These are phyloP conservation scores for Polyporus tsugae DNA, from an alignment of 1,284 basidiomycete genomes.

Conservation along the genomic window DNA sequence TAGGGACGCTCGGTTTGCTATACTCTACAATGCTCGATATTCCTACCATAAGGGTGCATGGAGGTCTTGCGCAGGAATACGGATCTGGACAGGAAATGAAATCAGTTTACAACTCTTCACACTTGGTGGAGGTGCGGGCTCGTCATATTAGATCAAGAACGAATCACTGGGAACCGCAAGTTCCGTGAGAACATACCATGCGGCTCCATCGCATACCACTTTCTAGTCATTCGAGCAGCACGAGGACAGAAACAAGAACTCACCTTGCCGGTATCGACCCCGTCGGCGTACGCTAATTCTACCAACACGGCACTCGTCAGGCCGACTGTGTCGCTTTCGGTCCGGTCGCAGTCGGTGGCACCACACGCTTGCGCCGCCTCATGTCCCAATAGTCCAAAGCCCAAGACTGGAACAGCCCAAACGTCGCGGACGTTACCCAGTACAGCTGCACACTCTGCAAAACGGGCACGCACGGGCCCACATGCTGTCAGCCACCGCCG, in stretches of 20 bases:
- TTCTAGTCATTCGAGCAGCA: conserved; percentile 65
- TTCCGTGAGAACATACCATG: conserved; percentile 36
- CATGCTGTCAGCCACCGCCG: conserved; percentile 11
- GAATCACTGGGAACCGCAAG: conserved; percentile 60
- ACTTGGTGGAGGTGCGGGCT: conserved; percentile 3
- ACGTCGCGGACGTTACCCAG: conserved; percentile 85
- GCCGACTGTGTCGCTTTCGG: conserved; percentile 22
- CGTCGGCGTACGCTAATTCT: not conserved
- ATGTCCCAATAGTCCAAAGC: conserved; percentile 71
- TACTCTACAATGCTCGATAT: conserved; percentile 29
- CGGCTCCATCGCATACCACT: conserved; percentile 76
- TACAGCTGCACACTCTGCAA: conserved; percentile 79
- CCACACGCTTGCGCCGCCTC: conserved; percentile 47
- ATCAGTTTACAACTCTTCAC: conserved; percentile 13
- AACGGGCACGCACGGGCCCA: not conserved
- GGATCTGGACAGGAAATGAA: conserved; percentile 9
- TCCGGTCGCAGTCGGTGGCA: conserved; percentile 6
- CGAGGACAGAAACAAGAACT: not conserved
- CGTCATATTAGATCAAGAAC: conserved; percentile 92
- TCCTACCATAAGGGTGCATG: conserved; percentile 25
- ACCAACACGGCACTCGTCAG: conserved; percentile 8
- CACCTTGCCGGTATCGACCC: not conserved
- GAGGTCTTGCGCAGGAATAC: conserved; percentile 6
- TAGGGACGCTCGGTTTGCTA: conserved; percentile 17
- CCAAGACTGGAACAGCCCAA: conserved; percentile 84